Evolutionary conservation across 2,329 filamentous ascomycete genomes (phyloP), one percentile per base, ranked within the genome.

Genomic region (Fusarium fujikuroi): DNA sequence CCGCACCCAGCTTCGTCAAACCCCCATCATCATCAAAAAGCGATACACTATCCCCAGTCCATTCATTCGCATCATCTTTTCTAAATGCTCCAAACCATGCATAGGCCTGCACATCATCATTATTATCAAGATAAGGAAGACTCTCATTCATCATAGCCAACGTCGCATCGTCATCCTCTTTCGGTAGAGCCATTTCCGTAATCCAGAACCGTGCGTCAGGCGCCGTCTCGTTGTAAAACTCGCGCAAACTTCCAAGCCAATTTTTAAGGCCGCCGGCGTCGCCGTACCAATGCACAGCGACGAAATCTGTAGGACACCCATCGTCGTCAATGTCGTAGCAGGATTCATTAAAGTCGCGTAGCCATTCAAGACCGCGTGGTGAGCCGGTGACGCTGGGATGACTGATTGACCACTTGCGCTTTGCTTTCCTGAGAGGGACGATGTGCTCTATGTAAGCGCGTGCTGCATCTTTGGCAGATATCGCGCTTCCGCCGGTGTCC

Each of bases 41-140:
- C 1, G 82, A 80, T 0, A 85, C 80, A 5, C 78, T 76, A 16
- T 82, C 78, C 7, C 83, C 83, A 0, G 83, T 83, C 80, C 82
- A 85, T 23, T 74, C 77, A 47, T 84, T 84, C 11, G 81, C 80
- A 46, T 83, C 78, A 30, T 81, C 76, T 1, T 77, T 73, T 3
- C 83, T 78, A 46, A 84, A 84, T 0, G 79, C 80, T 1, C 83
- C 83, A 60, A 83, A 85, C 83, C 83, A 85, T 0, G 83, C 82
- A 54, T 85, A 85, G 1, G 77, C 80, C 23, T 81, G 72, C 3
- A 85, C 79, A 25, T 80, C 79, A 16, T 81, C 77, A 1, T 77
- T 71, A 0, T 61, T 65, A 10, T 85, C 83, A 9, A 85, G 75
- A 53, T 81, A 81, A 0, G 66, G 34, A 18, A 84, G 66, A 40